Conservation (phyloP, 208 protist species). For the Trypanosomatidae sp. region DNA sequence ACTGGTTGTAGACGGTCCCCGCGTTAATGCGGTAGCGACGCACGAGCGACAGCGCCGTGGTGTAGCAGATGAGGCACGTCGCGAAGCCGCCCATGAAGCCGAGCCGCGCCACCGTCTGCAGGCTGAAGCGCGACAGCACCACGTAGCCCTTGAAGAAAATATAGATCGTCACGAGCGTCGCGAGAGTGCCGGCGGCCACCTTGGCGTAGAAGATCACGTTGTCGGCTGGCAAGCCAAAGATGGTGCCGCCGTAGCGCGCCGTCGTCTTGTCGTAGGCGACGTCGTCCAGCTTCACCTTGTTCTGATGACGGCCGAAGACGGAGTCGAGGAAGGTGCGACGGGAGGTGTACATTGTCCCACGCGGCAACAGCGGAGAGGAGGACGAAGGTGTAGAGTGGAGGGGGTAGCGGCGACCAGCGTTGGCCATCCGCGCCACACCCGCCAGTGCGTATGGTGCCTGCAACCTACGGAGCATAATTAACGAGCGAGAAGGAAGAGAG, state of each 20-base stretch:
- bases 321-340: constrained; percentile 41
- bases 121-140: constrained; percentile 65
- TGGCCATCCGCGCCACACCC: too few species aligned
- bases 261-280: constrained; percentile 73
- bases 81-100: constrained; percentile 85
- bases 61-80: constrained; percentile 59
- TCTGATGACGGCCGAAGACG: constrained; percentile 27
- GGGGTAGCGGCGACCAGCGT: background rate
- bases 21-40: constrained; percentile 76
- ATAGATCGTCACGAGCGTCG: constrained; percentile 43
- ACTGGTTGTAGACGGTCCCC: constrained; percentile 90
- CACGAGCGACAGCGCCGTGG: constrained; percentile 48
- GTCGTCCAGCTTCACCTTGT: constrained; percentile 69
- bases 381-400: background rate
- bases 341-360: constrained; percentile 7
- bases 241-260: constrained; percentile 64
- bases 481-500: too few species aligned
- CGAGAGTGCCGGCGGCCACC: constrained; percentile 34
- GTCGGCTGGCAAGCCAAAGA: constrained; percentile 83
- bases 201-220: constrained; percentile 85
- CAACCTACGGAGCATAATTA: too few species aligned
- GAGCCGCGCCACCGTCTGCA: constrained; percentile 79
- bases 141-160: constrained; percentile 84
- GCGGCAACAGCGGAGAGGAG: too few species aligned
- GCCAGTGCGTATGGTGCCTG: too few species aligned